Evolutionary conservation across 192 early-diverging fungal genomes (phyloP).

Genomic region (Allomyces javanicus): DNA sequence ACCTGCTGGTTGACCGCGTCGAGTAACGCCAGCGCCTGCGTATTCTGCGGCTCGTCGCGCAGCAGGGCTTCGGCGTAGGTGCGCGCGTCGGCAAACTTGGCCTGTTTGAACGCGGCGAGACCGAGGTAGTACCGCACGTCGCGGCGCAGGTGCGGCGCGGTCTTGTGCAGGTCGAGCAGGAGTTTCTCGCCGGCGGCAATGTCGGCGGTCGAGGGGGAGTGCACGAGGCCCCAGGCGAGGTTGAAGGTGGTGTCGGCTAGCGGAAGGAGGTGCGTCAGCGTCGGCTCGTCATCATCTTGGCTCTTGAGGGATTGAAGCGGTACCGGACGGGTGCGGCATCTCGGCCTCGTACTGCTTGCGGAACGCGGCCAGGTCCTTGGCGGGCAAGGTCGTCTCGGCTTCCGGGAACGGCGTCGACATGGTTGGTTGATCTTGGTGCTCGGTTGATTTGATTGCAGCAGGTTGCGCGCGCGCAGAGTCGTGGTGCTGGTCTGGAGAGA

Average conservation of each 20-base stretch:
- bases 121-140: conserved; percentile 4
- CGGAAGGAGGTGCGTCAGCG: not conserved
- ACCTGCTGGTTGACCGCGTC: conserved; percentile 4
- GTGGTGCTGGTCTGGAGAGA: no score
- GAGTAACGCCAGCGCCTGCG: not conserved
- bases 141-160: not conserved
- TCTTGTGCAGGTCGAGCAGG: not conserved
- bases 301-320: not conserved
- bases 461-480: no score
- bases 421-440: no score
- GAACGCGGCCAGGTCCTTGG: not conserved
- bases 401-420: no score
- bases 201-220: not conserved
- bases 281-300: no score
- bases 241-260: not conserved
- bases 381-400: not conserved
- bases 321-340: not conserved
- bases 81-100: conserved; percentile 4
- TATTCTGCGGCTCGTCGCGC: conserved; percentile 1
- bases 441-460: no score
- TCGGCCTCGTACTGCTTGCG: conserved; percentile 1
- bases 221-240: conserved; percentile 4
- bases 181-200: not conserved
- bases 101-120: conserved; percentile 5
- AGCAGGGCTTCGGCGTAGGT: conserved; percentile 2